phyloP scores from a whole-genome alignment of 208 protist genomes.

The Leishmania arabica region DNA sequence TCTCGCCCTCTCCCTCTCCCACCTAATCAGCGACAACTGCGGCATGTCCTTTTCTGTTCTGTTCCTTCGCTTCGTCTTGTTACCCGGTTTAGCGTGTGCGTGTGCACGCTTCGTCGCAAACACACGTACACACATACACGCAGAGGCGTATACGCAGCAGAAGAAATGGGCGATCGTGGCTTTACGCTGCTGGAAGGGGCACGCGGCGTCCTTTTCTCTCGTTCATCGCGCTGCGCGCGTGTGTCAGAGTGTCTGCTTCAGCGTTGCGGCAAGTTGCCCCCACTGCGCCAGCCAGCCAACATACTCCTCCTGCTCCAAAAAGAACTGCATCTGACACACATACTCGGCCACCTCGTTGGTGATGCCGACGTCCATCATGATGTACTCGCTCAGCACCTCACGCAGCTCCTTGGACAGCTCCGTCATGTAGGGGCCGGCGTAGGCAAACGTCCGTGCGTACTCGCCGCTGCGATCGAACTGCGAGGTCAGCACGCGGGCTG shows the following conservation, averaged over 20 bases:
- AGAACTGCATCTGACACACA: conserved; percentile 85
- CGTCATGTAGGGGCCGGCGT: conserved; percentile 72
- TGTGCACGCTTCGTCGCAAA: background rate
- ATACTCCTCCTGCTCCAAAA: conserved; percentile 88
- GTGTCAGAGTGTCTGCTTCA: conserved; percentile 13
- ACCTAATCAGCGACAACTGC: background rate
- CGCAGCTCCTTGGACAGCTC: conserved; percentile 75
- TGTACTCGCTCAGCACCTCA: conserved; percentile 59
- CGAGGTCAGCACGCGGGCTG: conserved; percentile 34
- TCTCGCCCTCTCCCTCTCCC: background rate
- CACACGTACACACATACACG: no score
- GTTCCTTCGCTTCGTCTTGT: background rate
- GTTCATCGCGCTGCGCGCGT: background rate
- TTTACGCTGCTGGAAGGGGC: background rate
- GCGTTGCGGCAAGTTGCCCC: conserved; percentile 38
- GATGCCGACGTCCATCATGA: conserved; percentile 62
- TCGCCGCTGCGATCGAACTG: conserved; percentile 52
- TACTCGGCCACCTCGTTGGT: conserved; percentile 71
- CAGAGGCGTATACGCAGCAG: no score
- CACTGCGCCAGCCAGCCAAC: conserved; percentile 73
- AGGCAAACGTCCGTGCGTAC: conserved; percentile 57
- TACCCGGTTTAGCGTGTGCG: background rate
- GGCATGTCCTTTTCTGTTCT: background rate
- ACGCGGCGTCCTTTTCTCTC: background rate
- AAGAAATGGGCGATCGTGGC: background rate